Percentiles rank a stretch among this genome's conserved stretches.
Evolutionary conservation across 257 asterid genomes (phyloP).

Genomic region (Handroanthus guayacan): DNA sequence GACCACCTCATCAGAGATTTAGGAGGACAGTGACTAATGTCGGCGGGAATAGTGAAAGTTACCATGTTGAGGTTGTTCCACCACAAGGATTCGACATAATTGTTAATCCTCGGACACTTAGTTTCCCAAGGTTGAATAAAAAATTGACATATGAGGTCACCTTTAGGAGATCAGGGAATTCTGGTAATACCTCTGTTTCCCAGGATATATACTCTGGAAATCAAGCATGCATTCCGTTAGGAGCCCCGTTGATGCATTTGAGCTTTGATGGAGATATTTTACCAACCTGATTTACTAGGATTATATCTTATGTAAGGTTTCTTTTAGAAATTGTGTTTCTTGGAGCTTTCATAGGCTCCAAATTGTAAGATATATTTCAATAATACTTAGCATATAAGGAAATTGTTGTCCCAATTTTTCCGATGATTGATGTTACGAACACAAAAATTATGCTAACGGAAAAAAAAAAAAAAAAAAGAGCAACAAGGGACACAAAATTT

Average conservation of each 20-base stretch:
- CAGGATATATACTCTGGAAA: conserved; percentile 17
- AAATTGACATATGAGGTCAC: conserved; percentile 8
- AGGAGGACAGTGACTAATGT: conserved; percentile 31
- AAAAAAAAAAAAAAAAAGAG: too few relatives aligned
- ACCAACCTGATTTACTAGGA: neutral
- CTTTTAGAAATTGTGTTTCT: neutral
- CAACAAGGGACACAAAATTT: too few relatives aligned
- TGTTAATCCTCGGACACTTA: neutral
- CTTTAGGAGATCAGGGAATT: neutral
- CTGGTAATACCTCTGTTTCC: neutral
- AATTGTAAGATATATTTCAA: neutral
- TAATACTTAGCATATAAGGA: neutral
- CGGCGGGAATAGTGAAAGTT: conserved; percentile 1
- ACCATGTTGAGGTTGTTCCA: neutral
- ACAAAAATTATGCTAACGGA: too few relatives aligned
- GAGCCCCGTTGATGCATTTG: conserved; percentile 5
- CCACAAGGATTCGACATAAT: neutral
- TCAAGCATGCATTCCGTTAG: conserved; percentile 24
- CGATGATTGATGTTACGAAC: too few relatives aligned
- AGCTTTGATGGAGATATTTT: neutral
- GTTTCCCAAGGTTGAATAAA: conserved; percentile 19
- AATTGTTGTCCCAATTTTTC: too few relatives aligned
- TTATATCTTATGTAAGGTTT: neutral
- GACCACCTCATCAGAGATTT: conserved; percentile 8
- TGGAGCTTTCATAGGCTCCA: neutral